Evolutionary conservation across 805 yeast genomes (phyloP).

Genomic region (Candida xyloterini): DNA sequence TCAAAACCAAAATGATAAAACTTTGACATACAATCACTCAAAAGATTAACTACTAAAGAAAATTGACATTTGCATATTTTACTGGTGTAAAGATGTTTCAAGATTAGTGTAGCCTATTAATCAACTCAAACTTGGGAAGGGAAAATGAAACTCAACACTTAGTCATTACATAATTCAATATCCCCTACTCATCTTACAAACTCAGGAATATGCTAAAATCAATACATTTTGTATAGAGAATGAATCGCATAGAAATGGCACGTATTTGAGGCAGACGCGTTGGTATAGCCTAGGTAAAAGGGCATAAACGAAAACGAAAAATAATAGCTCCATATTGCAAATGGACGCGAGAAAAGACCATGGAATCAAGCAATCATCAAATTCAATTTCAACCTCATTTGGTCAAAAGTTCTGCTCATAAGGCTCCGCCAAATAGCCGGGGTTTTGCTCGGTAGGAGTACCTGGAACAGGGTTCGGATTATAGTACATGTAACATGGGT

Average conservation of each 20-base stretch:
- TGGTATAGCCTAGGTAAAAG: background rate
- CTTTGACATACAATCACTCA: background rate
- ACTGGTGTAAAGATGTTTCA: too few relatives aligned
- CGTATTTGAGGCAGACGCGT: background rate
- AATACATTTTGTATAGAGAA: background rate
- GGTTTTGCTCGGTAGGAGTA: conserved; percentile 16
- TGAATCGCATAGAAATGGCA: conserved; percentile 3
- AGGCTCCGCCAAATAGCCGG: conserved; percentile 15
- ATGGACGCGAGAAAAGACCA: background rate
- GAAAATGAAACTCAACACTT: too few relatives aligned
- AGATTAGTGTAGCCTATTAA: too few relatives aligned
- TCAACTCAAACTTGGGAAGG: too few relatives aligned
- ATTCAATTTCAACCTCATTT: background rate
- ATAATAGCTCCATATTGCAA: background rate
- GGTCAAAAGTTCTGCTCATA: conserved; percentile 16
- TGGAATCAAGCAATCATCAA: conserved; percentile 5
- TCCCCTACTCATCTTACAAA: too few relatives aligned
- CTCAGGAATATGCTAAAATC: background rate
- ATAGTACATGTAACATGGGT: conserved; percentile 33
- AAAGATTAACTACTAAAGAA: background rate
- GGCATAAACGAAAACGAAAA: background rate
- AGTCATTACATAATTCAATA: too few relatives aligned
- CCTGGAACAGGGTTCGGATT: conserved; percentile 27
- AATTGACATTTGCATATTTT: too few relatives aligned
- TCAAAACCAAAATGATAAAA: conserved; percentile 20